A percentile compares a stretch with the other conserved stretches of the same genome.
These are phyloP conservation scores for Lasiodiplodia gonubiensis DNA, from an alignment of 2,329 filamentous ascomycete genomes.

Conservation along the genomic window DNA sequence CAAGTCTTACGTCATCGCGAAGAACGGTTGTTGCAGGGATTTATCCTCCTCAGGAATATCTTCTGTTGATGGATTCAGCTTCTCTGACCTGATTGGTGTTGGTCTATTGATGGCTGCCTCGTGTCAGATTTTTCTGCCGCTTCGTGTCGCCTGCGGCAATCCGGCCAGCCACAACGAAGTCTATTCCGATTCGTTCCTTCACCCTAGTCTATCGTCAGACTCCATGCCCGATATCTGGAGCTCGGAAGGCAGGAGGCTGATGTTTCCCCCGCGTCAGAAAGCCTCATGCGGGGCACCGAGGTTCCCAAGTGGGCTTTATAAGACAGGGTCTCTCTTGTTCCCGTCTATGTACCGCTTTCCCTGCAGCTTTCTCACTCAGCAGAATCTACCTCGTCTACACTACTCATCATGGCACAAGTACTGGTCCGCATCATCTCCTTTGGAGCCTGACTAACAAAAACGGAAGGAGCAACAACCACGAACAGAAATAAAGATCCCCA, in stretches of 20 bases:
- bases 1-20: not conserved
- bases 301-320: conserved; percentile 4
- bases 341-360: not conserved
- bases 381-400: not conserved
- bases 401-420: not conserved
- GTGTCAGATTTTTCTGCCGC: conserved; percentile 8
- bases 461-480: not conserved
- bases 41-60: not conserved
- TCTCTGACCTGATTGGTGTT: not conserved
- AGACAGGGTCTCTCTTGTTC: not conserved
- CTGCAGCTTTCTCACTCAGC: not conserved
- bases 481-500: conserved; percentile 38
- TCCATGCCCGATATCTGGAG: not conserved
- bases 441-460: not conserved
- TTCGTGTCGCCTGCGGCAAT: not conserved
- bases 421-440: not conserved
- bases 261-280: not conserved
- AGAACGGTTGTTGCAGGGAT: not conserved
- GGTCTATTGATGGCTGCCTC: not conserved
- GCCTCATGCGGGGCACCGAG: conserved; percentile 17
- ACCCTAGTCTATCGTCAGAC: not conserved
- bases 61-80: not conserved
- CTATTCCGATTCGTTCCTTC: not conserved
- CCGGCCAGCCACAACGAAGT: not conserved
- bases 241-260: not conserved